phyloP scores from a whole-genome alignment of 345 rosid species.

The Eucalyptus globulus region DNA sequence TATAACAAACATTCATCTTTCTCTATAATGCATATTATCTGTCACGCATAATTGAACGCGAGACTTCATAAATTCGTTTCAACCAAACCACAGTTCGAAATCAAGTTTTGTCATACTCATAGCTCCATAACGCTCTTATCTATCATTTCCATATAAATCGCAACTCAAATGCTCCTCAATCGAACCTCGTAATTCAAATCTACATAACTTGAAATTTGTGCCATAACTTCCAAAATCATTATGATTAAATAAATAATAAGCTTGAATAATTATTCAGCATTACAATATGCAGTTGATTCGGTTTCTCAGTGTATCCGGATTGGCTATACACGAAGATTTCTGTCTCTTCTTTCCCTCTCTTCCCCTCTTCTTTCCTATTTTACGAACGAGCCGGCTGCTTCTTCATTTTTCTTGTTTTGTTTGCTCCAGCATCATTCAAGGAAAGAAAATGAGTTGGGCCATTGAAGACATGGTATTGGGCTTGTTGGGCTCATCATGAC shows the following conservation, averaged over 20 bases:
- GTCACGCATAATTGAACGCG: fast-evolving
- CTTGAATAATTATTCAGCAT: background rate
- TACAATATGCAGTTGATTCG: background rate
- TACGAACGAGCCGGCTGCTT: background rate
- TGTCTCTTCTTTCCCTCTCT: background rate
- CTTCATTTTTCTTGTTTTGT: background rate
- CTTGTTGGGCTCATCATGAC: background rate
- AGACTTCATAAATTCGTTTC: background rate
- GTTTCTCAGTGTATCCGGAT: too few species aligned
- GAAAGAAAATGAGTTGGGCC: background rate
- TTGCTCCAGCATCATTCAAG: background rate
- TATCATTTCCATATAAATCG: too few species aligned
- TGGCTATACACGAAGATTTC: too few species aligned
- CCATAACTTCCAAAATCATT: background rate
- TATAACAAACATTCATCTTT: background rate
- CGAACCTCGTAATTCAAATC: background rate
- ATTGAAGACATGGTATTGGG: background rate
- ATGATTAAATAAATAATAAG: background rate
- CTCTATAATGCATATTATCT: background rate
- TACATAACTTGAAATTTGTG: background rate
- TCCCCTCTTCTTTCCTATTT: background rate
- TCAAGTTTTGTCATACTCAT: background rate
- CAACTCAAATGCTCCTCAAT: background rate
- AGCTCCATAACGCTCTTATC: background rate
- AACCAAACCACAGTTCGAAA: too few species aligned